Base-by-base conservation (phyloP, 148 eudicot genomes). In the Silene conica region DNA sequence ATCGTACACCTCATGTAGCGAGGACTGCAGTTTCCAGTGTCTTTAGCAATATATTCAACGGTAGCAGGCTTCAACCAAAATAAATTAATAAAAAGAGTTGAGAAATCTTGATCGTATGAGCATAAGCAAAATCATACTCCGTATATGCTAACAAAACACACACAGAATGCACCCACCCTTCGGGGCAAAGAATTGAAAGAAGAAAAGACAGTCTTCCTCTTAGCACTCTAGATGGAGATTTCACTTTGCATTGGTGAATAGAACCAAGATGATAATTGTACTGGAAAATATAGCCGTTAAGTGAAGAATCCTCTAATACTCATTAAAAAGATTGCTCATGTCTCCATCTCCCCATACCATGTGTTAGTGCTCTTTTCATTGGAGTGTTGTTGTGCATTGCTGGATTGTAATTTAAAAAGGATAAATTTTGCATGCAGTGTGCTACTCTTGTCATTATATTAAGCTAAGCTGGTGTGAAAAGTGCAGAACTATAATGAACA, bases 21-120 rank as follows among this genome's bases (percentile, higher is more conserved):
- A 41, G 98, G 98, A 75, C 96, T 91, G 89, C 97, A 89, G 78
- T 94, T 94, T 73, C 98, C 98, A 62, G 97, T 88, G 82, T 94
- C 98, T 81, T 78, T 89, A 52, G 85, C 98, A 81, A 94, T 86
- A 79, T 86, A 91, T 73, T 91, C 92, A 68, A 84, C 81, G 41
- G 98, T 91, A 63, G 97, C 82, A 79, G 78, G 82, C 82, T 79
- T 31, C 78, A 74, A 50, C 20, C 52, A 14, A 58, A 64, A 63
- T 21, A 68, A 11, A 23, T 34, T 10, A 18, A 41, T 23, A 63
- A 67, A 67, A 8, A 50, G 15, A 41, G 52, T 52, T 54, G 12
- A 69, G 74, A 68, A 70, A 67, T 57, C 69, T 38, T 25, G 26
- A 15, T 23, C 3, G 63, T 38, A 54, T 41, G 14, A 41, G 63